Evolutionary conservation across 192 early-diverging fungal species (phyloP), one percentile per base, ranked within the genome.

Genomic region (Entomortierella chlamydospora): DNA sequence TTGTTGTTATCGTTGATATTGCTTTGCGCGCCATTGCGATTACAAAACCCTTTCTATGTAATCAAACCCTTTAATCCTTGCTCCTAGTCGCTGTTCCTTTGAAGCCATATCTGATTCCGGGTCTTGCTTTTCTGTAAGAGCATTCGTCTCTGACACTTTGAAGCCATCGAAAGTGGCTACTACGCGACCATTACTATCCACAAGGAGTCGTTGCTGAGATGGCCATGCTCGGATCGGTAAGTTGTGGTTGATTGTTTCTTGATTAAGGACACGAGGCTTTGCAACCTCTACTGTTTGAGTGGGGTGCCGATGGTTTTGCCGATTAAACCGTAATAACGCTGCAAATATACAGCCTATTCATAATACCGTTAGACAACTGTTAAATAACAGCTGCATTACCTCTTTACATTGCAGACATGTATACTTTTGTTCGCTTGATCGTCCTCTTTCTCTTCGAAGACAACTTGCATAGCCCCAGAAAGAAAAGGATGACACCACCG

Each of bases 191-290:
- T 70, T 10, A 10, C 31, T 28, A 61, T 61, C 49, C 18, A 54
- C 29, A n/a, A 70, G n/a, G 6, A 54, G 25, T n/a, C 22, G 57
- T 15, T 70, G 41, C 22, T 60, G 30, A 6, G 68, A 70, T 1
- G 68, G 68, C 57, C 58, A 70, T 33, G 61, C 50, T 17, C 68
- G 57, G 28, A 70, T 43, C 4, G 68, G 68, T 2, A 70, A 29
- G 7, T 22, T 28, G 2, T 31, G 31, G 37, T 70, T 34, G 58
- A 70, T 52, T n/a, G 50, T 26, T 15, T 42, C 25, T 47, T 70
- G 68, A 15, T 57, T 47, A 9, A 70, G 34, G 25, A 70, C 58
- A 17, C 23, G 33, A 6, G 45, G n/a, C 28, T 61, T 60, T 17
- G 11, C 31, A 37, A 41, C 29, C 13, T 61, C 68, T 28, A 70